Percentiles rank a stretch among this genome's conserved stretches.
Conservation (phyloP, 148 eudicot species). For the Chenopodium formosanum region DNA sequence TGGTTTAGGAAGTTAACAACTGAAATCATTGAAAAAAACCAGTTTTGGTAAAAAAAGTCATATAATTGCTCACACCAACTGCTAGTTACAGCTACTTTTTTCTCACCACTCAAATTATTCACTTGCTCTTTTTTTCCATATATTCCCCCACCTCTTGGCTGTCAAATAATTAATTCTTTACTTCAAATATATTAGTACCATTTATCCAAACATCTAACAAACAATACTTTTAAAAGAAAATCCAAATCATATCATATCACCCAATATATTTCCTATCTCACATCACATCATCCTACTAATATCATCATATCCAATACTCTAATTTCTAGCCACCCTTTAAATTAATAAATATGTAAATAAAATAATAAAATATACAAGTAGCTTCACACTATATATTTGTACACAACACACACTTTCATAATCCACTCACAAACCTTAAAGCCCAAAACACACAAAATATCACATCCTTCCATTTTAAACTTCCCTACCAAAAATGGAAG, state of each 20-base stretch:
- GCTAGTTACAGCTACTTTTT: slow-evolving; percentile 20
- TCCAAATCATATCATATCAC: slow-evolving; percentile 14
- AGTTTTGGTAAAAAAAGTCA: neutral
- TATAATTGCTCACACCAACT: slow-evolving; percentile 24
- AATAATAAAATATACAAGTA: neutral
- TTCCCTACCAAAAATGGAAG: slow-evolving; percentile 15
- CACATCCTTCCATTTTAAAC: neutral
- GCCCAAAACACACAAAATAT: neutral
- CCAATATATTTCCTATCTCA: neutral
- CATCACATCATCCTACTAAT: neutral
- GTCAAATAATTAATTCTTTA: slow-evolving; percentile 5
- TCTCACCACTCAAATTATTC: slow-evolving; percentile 11
- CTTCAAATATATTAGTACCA: slow-evolving; percentile 1
- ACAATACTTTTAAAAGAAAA: neutral
- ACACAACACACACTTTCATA: neutral
- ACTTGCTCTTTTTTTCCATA: neutral
- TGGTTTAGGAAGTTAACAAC: slow-evolving; percentile 9
- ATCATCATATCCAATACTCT: neutral
- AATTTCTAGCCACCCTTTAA: neutral
- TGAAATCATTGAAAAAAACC: neutral
- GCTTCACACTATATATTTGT: slow-evolving; percentile 26
- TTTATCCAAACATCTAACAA: slow-evolving; percentile 3
- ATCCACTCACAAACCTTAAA: slow-evolving; percentile 14
- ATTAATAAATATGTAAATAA: neutral
- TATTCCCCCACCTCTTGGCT: neutral